phyloP scores from a whole-genome alignment of 768 basidiomycete species.

The Amanita molliuscula region DNA sequence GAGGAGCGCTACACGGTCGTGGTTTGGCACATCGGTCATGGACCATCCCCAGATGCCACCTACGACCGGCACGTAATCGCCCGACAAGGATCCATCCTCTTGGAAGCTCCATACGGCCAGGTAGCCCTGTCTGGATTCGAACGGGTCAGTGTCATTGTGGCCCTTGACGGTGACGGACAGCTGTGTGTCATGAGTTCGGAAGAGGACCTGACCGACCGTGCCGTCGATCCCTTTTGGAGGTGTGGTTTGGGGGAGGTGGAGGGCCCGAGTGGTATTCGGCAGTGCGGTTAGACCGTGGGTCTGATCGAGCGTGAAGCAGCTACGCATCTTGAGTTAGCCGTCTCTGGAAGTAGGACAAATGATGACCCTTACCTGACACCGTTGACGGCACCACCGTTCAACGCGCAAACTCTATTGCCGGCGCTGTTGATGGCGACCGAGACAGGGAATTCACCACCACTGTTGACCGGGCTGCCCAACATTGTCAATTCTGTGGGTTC shows the following conservation, averaged over 20 bases:
- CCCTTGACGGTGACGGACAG: conserved; percentile 42
- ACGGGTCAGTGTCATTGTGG: conserved; percentile 10
- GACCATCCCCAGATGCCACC: conserved; percentile 42
- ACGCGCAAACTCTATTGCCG: conserved; percentile 20
- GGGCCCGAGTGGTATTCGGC: conserved; percentile 29
- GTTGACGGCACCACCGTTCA: conserved; percentile 27
- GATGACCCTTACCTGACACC: not conserved
- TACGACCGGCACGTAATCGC: conserved; percentile 23
- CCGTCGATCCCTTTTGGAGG: conserved; percentile 40
- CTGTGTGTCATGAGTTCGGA: conserved; percentile 32
- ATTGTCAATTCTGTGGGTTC: conserved; percentile 29
- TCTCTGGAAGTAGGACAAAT: not conserved
- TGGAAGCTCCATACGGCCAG: conserved; percentile 40
- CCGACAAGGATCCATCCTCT: conserved; percentile 31
- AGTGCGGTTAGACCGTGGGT: conserved; percentile 28
- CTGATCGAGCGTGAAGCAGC: conserved; percentile 35
- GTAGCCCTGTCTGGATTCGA: conserved; percentile 29
- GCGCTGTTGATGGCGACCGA: conserved; percentile 24
- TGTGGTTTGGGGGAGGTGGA: conserved; percentile 39
- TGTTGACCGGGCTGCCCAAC: conserved; percentile 32
- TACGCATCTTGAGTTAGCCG: conserved; percentile 7
- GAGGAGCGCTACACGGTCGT: conserved; percentile 22
- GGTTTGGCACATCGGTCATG: conserved; percentile 29
- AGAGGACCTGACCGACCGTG: conserved; percentile 32
- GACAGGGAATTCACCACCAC: conserved; percentile 41